These are phyloP conservation scores for Fusarium lyarnte DNA, from an alignment of 2,329 filamentous ascomycete species.

Conservation along the genomic window DNA sequence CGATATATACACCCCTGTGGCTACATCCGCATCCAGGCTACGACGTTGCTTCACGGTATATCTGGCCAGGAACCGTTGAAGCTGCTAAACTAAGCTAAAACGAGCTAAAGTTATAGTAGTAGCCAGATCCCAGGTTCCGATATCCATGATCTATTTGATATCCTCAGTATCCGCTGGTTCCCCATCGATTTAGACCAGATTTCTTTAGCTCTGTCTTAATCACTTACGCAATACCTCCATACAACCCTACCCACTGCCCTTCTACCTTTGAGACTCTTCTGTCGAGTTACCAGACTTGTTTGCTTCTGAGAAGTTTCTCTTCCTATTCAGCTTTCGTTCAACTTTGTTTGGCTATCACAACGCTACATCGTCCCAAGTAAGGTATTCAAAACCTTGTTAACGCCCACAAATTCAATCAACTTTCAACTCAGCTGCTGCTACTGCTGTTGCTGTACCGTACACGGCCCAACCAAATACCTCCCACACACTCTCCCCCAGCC, in stretches of 20 bases:
- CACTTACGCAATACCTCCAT: slow-evolving; percentile 10
- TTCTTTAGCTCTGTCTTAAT: neutral
- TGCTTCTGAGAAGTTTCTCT: neutral
- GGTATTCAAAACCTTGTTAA: slow-evolving; percentile 6
- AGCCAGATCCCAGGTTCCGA: slow-evolving; percentile 1
- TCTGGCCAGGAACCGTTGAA: slow-evolving; percentile 31
- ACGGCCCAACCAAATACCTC: slow-evolving; percentile 1
- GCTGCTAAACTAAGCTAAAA: slow-evolving; percentile 7
- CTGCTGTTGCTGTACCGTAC: neutral
- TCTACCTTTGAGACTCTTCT: neutral
- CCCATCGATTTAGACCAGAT: slow-evolving; percentile 5
- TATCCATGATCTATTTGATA: slow-evolving; percentile 22
- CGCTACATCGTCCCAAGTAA: neutral
- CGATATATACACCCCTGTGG: slow-evolving; percentile 25
- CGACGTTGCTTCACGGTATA: slow-evolving; percentile 8
- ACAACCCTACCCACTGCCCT: slow-evolving; percentile 6
- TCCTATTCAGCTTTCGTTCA: neutral
- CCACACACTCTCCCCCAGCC: neutral
- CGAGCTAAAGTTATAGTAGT: slow-evolving; percentile 7
- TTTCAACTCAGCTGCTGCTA: neutral
- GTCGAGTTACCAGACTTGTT: slow-evolving; percentile 19
- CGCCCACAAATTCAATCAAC: slow-evolving; percentile 6
- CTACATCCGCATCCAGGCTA: slow-evolving; percentile 3
- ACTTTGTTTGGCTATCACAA: neutral
- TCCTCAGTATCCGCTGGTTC: slow-evolving; percentile 4